Evolutionary conservation across 75 land plant genomes (phyloP).

Genomic region (Pinus taeda): DNA sequence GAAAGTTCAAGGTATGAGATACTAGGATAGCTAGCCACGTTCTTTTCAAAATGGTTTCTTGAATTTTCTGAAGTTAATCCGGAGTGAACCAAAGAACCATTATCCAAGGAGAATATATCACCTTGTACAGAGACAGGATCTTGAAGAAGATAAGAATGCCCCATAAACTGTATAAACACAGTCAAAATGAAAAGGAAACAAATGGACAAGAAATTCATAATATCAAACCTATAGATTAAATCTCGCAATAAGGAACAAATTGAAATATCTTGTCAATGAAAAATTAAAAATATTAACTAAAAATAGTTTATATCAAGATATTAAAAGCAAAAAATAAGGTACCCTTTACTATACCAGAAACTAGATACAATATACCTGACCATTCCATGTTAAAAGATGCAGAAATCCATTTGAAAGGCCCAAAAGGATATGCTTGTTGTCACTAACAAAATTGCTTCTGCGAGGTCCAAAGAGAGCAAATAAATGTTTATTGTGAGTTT

Average conservation of each 20-base stretch:
- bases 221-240: background rate
- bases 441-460: conserved; percentile 90
- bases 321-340: background rate
- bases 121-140: conserved; percentile 8
- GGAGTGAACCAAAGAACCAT: conserved; percentile 22
- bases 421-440: conserved; percentile 63
- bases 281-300: conserved; percentile 3
- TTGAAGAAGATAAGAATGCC: conserved; percentile 2
- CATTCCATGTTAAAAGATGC: conserved; percentile 80
- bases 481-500: background rate
- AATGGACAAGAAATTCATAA: background rate
- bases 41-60: conserved; percentile 10
- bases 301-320: background rate
- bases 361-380: conserved; percentile 63
- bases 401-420: conserved; percentile 81
- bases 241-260: background rate
- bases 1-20: conserved; percentile 70
- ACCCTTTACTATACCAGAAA: background rate
- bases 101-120: conserved; percentile 11
- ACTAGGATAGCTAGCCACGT: conserved; percentile 13
- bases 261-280: background rate
- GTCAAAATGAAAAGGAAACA: background rate
- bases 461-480: conserved; percentile 8
- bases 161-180: conserved; percentile 7
- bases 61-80: conserved; percentile 1